Percentiles rank a stretch among this genome's conserved stretches.
Evolutionary conservation across 2,329 filamentous ascomycete genomes (phyloP).

Genomic region (Colletotrichum magnum): DNA sequence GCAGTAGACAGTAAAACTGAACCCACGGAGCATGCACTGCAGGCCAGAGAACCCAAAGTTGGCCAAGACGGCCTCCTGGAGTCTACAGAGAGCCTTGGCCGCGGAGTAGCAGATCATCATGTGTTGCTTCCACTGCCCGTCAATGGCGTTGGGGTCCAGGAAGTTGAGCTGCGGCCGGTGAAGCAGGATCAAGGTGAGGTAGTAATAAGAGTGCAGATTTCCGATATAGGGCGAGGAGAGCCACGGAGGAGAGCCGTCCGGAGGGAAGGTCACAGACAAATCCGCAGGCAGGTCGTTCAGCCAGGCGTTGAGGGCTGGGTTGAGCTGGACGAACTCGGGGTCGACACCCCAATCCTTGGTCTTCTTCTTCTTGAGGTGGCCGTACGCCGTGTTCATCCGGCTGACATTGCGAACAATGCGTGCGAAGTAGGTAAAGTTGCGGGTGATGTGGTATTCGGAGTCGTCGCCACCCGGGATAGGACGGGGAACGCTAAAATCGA

Average conservation of each 20-base stretch:
- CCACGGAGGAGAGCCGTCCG: constrained; percentile 86
- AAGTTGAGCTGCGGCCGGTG: constrained; percentile 88
- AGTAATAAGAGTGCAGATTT: constrained; percentile 91
- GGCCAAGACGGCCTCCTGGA: constrained; percentile 87
- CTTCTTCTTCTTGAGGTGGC: constrained; percentile 77
- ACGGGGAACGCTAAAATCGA: constrained; percentile 79
- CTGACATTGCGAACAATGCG: constrained; percentile 84
- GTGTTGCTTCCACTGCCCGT: constrained; percentile 87
- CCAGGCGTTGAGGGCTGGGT: constrained; percentile 83
- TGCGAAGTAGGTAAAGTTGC: constrained; percentile 87
- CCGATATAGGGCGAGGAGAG: constrained; percentile 89
- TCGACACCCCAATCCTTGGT: constrained; percentile 88
- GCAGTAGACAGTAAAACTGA: constrained; percentile 96
- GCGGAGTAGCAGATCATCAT: constrained; percentile 89
- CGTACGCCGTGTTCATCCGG: constrained; percentile 81
- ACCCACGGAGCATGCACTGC: constrained; percentile 92
- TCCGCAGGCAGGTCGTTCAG: constrained; percentile 83
- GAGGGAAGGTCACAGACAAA: constrained; percentile 81
- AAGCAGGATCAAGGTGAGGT: constrained; percentile 87
- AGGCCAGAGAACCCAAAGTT: constrained; percentile 85
- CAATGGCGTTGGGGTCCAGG: constrained; percentile 77
- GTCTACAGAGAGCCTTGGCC: constrained; percentile 85
- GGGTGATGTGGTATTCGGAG: constrained; percentile 81
- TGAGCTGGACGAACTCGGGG: constrained; percentile 84
- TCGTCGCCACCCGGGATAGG: constrained; percentile 78